Evolutionary conservation across 2,329 filamentous ascomycete genomes (phyloP), one percentile per base, ranked within the genome.

Genomic region (Lizonia empirigonia): DNA sequence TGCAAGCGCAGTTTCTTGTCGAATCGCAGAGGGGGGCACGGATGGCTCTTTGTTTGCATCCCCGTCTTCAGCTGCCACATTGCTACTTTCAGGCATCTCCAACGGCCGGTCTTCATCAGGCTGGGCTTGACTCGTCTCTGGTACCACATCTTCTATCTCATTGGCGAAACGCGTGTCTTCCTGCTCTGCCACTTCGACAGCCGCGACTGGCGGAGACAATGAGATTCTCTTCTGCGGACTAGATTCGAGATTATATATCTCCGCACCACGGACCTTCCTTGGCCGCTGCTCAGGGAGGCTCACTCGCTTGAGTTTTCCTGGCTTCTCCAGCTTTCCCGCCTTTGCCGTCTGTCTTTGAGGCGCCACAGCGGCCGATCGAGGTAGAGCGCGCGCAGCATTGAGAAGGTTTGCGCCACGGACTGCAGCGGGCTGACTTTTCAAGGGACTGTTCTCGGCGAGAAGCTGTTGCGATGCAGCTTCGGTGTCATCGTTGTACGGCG

Each of bases 311-410:
- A 52, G 42, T n/a, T 34, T 36, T 2, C 36, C 48, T 13, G 34
- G 16, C 26, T 39, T 50, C 8, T n/a, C 13, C 3, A 35, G 18
- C 22, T 34, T 40, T 8, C 26, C 34, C 4, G 15, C 9, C 8
- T 18, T 33, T 16, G 8, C 16, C 2, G 34, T 59, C 12, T 27
- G 29, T 20, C 34, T 12, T 15, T 39, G 55, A 13, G 26, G 44
- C 15, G 18, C 32, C 40, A 41, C 50, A 5, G 38, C 30, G 26
- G 44, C 16, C 10, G 53, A 49, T 22, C 50, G 59, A 15, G 45
- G 34, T 12, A 61, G 39, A 22, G 18, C 40, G 26, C 68, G 67
- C 20, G 66, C 69, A 15, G 63, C 59, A 49, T 73, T 73, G 24
- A 73, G 60, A 3, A 70, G 60, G 27, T 38, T 55, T 19, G 67